Percentiles rank a stretch among this genome's conserved stretches.
These are phyloP conservation scores for Erythrophleum ivorense DNA, from an alignment of 331 rosid species.

Conservation along the genomic window DNA sequence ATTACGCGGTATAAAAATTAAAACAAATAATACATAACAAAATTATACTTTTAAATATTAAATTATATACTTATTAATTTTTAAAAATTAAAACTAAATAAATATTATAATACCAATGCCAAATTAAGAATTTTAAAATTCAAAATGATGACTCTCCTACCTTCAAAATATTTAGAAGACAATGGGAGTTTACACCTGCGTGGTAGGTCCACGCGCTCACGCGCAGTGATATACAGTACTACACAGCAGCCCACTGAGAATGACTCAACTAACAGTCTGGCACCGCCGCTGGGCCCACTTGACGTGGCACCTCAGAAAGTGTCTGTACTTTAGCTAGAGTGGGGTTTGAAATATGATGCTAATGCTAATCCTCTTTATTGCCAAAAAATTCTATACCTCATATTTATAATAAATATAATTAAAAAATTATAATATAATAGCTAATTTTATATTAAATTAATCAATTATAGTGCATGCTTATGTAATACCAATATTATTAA, in stretches of 20 bases:
- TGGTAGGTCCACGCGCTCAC: not conserved
- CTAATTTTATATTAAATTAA: not conserved
- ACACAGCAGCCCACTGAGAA: not conserved
- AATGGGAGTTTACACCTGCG: not conserved
- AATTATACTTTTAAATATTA: no score
- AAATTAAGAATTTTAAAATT: no score
- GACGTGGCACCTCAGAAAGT: not conserved
- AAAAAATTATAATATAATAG: not conserved
- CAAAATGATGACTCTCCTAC: no score
- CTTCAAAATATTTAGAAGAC: no score
- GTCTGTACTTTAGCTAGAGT: not conserved
- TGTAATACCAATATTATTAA: not conserved
- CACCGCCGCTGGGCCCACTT: conserved; percentile 13
- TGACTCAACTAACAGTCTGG: conserved; percentile 11
- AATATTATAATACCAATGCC: no score
- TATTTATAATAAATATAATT: not conserved
- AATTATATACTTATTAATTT: no score
- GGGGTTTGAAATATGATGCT: not conserved
- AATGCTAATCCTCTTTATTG: not conserved
- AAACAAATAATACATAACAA: no score
- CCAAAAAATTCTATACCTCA: not conserved
- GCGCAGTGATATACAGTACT: not conserved
- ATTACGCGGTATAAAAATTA: no score
- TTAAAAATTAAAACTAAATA: no score
- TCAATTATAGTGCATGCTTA: not conserved